Evolutionary conservation across 2,329 filamentous ascomycete genomes (phyloP).

Genomic region (Allantophomopsis lycopodina): DNA sequence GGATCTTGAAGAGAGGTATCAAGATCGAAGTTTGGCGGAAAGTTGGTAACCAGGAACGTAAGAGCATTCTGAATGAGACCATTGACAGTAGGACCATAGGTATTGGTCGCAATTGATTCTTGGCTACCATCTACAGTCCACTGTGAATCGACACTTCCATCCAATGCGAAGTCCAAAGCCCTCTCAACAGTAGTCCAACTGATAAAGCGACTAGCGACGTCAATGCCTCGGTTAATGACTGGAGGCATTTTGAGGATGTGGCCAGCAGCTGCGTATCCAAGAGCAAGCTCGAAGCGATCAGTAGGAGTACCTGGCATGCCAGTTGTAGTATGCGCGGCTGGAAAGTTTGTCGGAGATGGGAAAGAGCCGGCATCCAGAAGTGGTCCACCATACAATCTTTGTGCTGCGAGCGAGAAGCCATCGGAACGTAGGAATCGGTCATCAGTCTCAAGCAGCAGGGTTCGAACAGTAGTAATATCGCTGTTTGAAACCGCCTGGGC

Average conservation of each 20-base stretch:
- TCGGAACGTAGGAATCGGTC: conserved; percentile 40
- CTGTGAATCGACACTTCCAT: conserved; percentile 24
- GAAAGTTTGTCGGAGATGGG: conserved; percentile 4
- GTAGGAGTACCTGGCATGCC: conserved; percentile 23
- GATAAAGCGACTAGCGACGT: conserved; percentile 42
- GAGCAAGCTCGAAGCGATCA: conserved; percentile 37
- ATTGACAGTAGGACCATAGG: conserved; percentile 40
- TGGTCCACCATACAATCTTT: conserved; percentile 40
- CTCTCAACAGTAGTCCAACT: conserved; percentile 50
- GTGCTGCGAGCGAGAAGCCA: conserved; percentile 41
- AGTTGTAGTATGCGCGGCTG: conserved; percentile 9
- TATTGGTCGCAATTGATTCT: conserved; percentile 21
- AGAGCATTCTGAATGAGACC: conserved; percentile 39
- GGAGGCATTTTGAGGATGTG: conserved; percentile 39
- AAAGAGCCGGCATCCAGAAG: conserved; percentile 23
- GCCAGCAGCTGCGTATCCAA: conserved; percentile 53
- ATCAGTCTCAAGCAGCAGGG: conserved; percentile 30
- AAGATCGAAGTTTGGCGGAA: conserved; percentile 45
- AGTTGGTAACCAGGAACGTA: conserved; percentile 44
- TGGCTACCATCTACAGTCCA: conserved; percentile 19
- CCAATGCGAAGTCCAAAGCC: conserved; percentile 43
- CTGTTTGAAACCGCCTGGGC: conserved; percentile 13
- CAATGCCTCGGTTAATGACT: conserved; percentile 41
- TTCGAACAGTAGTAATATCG: conserved; percentile 18
- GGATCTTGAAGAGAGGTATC: conserved; percentile 33